Evolutionary conservation across 2,329 filamentous ascomycete genomes (phyloP), one percentile per base, ranked within the genome.

Genomic region (Torrubiella hemipterigena): DNA sequence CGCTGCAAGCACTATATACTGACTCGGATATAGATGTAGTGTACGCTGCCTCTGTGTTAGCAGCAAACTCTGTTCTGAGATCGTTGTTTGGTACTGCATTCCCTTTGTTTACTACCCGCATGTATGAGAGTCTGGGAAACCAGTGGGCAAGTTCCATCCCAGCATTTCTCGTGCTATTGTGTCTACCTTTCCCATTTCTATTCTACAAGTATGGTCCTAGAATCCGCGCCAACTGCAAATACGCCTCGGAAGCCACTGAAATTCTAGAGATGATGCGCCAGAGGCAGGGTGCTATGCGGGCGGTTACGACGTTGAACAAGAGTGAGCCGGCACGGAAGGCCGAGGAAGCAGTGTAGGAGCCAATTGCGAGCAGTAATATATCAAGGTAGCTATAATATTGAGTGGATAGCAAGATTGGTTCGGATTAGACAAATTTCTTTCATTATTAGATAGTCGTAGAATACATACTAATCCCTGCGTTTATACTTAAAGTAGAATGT

Each of bases 121-220:
- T 69, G 61, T 69, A 67, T 47, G 22, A 53, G 2, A 54, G 57
- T 27, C 58, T 77, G 3, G 77, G 79, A 22, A 73, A 80, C 27
- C 77, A 83, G 54, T 85, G 80, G 81, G 81, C 77, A 0, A 70
- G 65, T 7, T 69, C 67, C 0, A 57, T 85, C 11, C 79, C 77
- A 1, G 81, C 71, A 0, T 84, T 85, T 55, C 59, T 85, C 3
- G 68, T 77, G 0, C 49, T 83, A 5, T 64, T 61, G 7, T 83
- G 77, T 50, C 59, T 81, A n/a, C 77, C 79, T 0, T 74, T 79
- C 44, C 78, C 79, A 2, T 77, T 79, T 51, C 49, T 84, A 12
- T 79, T 84, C 54, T 78, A 80, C 55, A 69, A 67, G 41, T 81
- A 81, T 48, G 78, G 78, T 10, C 13, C n/a, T 12, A 16, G 12